Evolutionary conservation across 2,329 filamentous ascomycete species (phyloP), one percentile per base, ranked within the genome.

Genomic region (Didymella pinodella): DNA sequence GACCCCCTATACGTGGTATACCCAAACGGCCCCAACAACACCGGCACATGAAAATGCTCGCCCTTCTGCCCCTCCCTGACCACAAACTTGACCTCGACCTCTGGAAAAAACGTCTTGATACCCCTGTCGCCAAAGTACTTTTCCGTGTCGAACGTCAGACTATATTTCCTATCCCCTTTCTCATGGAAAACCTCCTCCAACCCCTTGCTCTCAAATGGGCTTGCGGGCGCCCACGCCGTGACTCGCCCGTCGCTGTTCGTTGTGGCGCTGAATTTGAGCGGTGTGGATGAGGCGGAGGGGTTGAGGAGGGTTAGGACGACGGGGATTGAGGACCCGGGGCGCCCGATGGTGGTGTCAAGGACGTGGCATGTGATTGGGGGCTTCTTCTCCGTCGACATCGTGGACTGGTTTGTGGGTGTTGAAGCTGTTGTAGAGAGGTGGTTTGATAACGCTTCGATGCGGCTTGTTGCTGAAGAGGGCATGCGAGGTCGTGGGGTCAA

Each of bases 361-460:
- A 93, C 86, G 82, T 95, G 91, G 82, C 91, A 94, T 76, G 91
- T 94, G 72, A 95, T 94, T 73, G 86, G 86, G 66, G 75, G 82
- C 59, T 71, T 74, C 45, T 52, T 54, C 10, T 66, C 61, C 22
- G 68, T 62, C 1, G 68, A 50, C 62, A 66, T 73, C 20, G 53
- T 63, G 51, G 26, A 16, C 53, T 58, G 52, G 45, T 51, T 59
- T 22, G 43, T 31, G 7, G 61, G 26, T 16, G 58, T 46, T 28
- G 62, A 26, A 20, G 48, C 59, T 43, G 48, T 40, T 38, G 59
- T 44, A 20, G 58, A 16, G 47, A 70, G 48, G 28, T 66, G 64
- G 29, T 38, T 26, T 2, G 56, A 46, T 16, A 59, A 51, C 41
- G 66, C 62, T 61, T 59, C 18, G 59, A 75, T 52, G 60, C 72